These are phyloP conservation scores for Asclepias syriaca DNA, from an alignment of 257 asterid species.

Conservation along the genomic window DNA sequence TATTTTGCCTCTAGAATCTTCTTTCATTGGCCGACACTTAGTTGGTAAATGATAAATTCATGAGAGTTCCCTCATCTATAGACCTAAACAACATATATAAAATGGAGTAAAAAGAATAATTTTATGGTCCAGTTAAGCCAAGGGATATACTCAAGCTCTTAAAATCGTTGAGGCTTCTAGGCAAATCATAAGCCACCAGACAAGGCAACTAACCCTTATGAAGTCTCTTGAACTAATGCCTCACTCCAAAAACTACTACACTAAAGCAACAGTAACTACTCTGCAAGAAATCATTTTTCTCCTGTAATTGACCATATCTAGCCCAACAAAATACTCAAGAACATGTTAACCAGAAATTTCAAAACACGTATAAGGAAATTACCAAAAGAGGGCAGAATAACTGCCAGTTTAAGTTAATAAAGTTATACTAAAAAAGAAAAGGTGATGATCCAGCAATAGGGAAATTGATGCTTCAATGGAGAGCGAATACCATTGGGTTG, in stretches of 20 bases:
- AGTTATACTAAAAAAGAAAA: not conserved
- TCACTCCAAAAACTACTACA: not conserved
- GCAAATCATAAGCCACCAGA: constrained; percentile 3
- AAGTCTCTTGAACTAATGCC: not conserved
- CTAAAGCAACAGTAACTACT: not conserved
- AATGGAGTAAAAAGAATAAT: not conserved
- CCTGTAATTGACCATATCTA: not conserved
- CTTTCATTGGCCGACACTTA: not conserved
- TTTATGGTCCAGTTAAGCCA: not conserved
- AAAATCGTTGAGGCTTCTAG: not conserved
- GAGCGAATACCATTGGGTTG: not conserved
- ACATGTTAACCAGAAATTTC: not conserved
- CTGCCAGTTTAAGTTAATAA: not conserved
- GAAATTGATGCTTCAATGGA: not conserved
- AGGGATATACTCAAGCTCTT: not conserved
- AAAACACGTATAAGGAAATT: too few species aligned
- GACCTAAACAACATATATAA: not conserved
- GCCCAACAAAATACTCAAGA: not conserved
- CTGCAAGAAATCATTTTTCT: not conserved
- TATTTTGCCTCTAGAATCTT: not conserved
- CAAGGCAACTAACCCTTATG: not conserved
- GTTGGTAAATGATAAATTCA: not conserved
- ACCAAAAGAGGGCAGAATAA: not conserved
- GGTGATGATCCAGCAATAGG: not conserved
- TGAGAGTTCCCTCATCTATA: not conserved